Conservation (phyloP, 1,284 basidiomycete genomes). For the Ganoderma meredithae region DNA sequence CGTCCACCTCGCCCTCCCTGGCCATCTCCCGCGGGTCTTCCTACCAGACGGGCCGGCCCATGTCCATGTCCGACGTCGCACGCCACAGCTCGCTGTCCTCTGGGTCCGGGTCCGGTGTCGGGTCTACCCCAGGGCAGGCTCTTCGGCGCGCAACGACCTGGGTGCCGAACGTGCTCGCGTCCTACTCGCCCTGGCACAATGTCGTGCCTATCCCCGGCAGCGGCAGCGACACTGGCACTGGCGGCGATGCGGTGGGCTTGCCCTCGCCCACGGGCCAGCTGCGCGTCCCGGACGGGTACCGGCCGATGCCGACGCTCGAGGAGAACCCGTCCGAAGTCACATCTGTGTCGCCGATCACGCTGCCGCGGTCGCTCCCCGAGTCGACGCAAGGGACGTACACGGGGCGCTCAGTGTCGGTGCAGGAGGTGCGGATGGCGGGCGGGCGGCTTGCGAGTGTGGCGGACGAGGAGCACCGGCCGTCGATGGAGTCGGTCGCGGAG, state of each 20-base stretch:
- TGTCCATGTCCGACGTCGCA: not conserved
- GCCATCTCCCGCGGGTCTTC: slow-evolving; percentile 30
- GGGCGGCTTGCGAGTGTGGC: not conserved
- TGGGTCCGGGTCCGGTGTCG: not conserved
- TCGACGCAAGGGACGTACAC: not conserved
- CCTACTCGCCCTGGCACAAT: slow-evolving; percentile 30
- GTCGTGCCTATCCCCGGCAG: slow-evolving; percentile 14
- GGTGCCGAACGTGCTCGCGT: slow-evolving; percentile 29
- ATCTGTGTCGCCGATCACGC: slow-evolving; percentile 3
- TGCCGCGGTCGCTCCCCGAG: slow-evolving; percentile 18
- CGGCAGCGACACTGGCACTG: too few relatives aligned
- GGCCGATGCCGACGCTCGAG: slow-evolving; percentile 30
- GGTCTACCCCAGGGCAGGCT: not conserved
- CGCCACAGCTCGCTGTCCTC: slow-evolving; percentile 3
- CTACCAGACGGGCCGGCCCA: not conserved
- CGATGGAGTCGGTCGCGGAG: slow-evolving; percentile 2
- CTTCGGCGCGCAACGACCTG: slow-evolving; percentile 22
- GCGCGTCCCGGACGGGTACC: slow-evolving; percentile 27
- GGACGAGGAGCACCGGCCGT: slow-evolving; percentile 2
- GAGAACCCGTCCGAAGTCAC: slow-evolving; percentile 19
- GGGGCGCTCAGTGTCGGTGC: not conserved
- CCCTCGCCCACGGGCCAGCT: slow-evolving; percentile 27
- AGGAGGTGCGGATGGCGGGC: not conserved
- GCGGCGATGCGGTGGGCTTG: not conserved
- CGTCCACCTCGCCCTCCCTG: slow-evolving; percentile 1